Evolutionary conservation across 1,139 yeast genomes (phyloP).

Genomic region (Geotrichum klebahnii): DNA sequence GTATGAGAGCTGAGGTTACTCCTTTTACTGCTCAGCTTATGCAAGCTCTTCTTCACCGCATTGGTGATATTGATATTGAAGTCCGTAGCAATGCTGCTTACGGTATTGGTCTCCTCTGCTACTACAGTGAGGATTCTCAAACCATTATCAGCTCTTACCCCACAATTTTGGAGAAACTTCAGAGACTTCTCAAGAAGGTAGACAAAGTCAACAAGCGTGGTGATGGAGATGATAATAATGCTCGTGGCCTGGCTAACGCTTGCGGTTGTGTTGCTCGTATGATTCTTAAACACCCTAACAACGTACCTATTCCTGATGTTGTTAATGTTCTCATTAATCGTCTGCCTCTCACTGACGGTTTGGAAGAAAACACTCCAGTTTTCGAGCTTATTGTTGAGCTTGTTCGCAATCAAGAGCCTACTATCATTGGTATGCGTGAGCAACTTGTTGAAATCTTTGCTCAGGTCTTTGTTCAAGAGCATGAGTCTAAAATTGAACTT

Average conservation of each 20-base stretch:
- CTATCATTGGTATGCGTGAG: slow-evolving; percentile 57
- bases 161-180: slow-evolving; percentile 67
- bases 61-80: slow-evolving; percentile 77
- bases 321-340: slow-evolving; percentile 71
- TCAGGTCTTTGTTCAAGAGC: slow-evolving; percentile 63
- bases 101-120: slow-evolving; percentile 82
- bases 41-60: slow-evolving; percentile 61
- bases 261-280: slow-evolving; percentile 96
- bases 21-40: slow-evolving; percentile 68
- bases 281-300: slow-evolving; percentile 65
- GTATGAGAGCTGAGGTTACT: slow-evolving; percentile 59
- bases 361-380: slow-evolving; percentile 89
- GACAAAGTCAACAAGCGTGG: slow-evolving; percentile 69
- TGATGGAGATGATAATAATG: slow-evolving; percentile 76
- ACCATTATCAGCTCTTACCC: slow-evolving; percentile 64
- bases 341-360: slow-evolving; percentile 83
- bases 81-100: slow-evolving; percentile 95
- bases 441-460: slow-evolving; percentile 65
- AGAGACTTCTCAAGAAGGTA: slow-evolving; percentile 72
- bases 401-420: slow-evolving; percentile 59
- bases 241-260: slow-evolving; percentile 90
- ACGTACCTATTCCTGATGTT: slow-evolving; percentile 77
- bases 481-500: slow-evolving; percentile 57
- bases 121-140: slow-evolving; percentile 46
- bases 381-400: slow-evolving; percentile 71